These are phyloP conservation scores for Auricularia cornea DNA, from an alignment of 768 basidiomycete species.

Conservation along the genomic window DNA sequence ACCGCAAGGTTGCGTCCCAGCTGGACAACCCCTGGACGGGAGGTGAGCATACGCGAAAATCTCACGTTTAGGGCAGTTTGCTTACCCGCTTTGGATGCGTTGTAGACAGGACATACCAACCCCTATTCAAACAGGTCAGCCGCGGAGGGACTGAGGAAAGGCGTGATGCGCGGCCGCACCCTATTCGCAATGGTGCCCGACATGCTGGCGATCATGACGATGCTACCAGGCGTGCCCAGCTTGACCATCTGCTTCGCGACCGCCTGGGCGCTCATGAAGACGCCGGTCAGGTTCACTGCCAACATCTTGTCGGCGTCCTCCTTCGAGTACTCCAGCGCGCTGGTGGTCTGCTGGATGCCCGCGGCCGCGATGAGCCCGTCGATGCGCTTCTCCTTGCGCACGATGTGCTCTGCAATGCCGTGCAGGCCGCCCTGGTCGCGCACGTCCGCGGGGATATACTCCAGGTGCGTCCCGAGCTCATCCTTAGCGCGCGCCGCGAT, in stretches of 20 bases:
- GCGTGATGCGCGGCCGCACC: conserved; percentile 26
- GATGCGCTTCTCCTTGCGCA: conserved; percentile 57
- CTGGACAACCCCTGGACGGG: neutral
- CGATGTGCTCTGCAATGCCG: conserved; percentile 49
- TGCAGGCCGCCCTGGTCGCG: conserved; percentile 54
- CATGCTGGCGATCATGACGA: conserved; percentile 55
- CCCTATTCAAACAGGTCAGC: neutral
- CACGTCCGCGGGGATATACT: conserved; percentile 62
- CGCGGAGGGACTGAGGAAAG: neutral
- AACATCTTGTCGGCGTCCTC: conserved; percentile 59
- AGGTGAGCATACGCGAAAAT: neutral
- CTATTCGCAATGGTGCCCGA: conserved; percentile 63
- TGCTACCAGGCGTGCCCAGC: conserved; percentile 40
- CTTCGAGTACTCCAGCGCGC: conserved; percentile 48
- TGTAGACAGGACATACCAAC: neutral
- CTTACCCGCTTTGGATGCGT: neutral
- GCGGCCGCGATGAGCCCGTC: conserved; percentile 75
- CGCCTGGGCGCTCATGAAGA: conserved; percentile 53
- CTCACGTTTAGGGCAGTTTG: neutral
- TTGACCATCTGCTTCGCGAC: conserved; percentile 51
- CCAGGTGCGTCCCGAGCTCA: conserved; percentile 27
- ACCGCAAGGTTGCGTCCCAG: neutral
- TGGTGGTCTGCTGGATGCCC: conserved; percentile 47
- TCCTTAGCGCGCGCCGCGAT: neutral
- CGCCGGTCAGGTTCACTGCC: conserved; percentile 56